Base-by-base conservation (phyloP, 345 rosid species). In the Conringia planisiliqua region DNA sequence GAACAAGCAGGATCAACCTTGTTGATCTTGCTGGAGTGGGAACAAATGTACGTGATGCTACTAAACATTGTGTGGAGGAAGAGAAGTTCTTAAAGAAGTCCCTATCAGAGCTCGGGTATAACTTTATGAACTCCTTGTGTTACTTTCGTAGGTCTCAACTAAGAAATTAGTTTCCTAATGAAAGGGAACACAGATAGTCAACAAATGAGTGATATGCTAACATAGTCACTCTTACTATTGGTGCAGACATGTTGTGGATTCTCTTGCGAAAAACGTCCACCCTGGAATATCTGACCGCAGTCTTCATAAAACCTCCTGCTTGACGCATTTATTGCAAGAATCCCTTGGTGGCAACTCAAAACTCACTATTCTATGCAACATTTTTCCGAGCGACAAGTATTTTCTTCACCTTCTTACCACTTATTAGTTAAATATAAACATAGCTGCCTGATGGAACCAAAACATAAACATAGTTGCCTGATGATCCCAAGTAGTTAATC, bases 281-380 rank as follows among this genome's bases (percentile, higher is more conserved):
- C 78, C 73, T 13, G 87, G 82, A 33, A 80, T 75, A 38, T 66
- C 72, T 52, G 77, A 82, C 70, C 90, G 74, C 81, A 68, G 74
- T 66, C 85, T 82, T 17, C 88, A 86, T 68, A 73, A 62, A 74
- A 81, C 85, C 51, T 95, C 90, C 5, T 81, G 96, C 73, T 82
- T 95, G 70, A 89, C 99, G 52, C 94, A 85, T 82, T 76, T 92
- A 70, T 77, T 92, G 77, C 85, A 81, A 86, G 98, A 95, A 60
- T 84, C 96, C 35, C 87, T 95, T n/a, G 98, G 99, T 66, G 99
- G 99, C 80, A 92, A 92, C 77, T 83, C 98, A 32, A 95, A 90
- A 78, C 94, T 92, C 63, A 88, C 97, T 32, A 90, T 90, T 68
- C 66, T 95, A 54, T 95, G 99, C 84, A 85, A 82, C 81, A 82